Conservation (phyloP, 2,329 filamentous ascomycete genomes). For the Metarhizium rileyi region DNA sequence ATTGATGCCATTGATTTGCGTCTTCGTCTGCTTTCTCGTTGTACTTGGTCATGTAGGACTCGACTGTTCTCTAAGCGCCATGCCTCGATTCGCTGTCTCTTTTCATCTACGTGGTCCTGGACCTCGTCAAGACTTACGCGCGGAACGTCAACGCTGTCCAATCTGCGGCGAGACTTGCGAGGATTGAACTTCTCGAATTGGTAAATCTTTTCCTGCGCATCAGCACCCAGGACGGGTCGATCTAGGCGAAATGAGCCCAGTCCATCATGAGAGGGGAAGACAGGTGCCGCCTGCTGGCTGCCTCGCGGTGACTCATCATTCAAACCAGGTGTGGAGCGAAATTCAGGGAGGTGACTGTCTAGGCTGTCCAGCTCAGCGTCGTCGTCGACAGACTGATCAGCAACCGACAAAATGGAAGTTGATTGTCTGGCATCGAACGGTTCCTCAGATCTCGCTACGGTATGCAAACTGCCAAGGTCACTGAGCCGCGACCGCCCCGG, state of each 20-base stretch:
- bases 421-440: conserved; percentile 35
- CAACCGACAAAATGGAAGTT: conserved; percentile 25
- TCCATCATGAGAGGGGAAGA: conserved; percentile 88
- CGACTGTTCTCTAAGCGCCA: conserved; percentile 90
- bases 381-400: conserved; percentile 41
- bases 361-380: conserved; percentile 83
- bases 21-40: conserved; percentile 67
- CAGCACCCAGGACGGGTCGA: conserved; percentile 38
- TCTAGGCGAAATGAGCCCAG: conserved; percentile 72
- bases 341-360: conserved; percentile 84
- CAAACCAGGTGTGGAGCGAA: conserved; percentile 50
- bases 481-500: conserved; percentile 64
- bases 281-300: conserved; percentile 44
- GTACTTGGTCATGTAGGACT: conserved; percentile 77
- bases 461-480: conserved; percentile 71
- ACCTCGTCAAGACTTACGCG: conserved; percentile 43
- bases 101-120: conserved; percentile 56
- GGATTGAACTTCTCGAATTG: conserved; percentile 83
- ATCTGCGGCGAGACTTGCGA: conserved; percentile 45
- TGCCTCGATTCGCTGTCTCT: conserved; percentile 74
- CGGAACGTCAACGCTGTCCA: conserved; percentile 43
- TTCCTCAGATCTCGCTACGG: conserved; percentile 50
- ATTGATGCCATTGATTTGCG: conserved; percentile 49
- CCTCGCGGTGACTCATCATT: conserved; percentile 15
- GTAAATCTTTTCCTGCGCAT: conserved; percentile 76